Evolutionary conservation across 2,329 filamentous ascomycete genomes (phyloP).

Genomic region (Xylaria sp.): DNA sequence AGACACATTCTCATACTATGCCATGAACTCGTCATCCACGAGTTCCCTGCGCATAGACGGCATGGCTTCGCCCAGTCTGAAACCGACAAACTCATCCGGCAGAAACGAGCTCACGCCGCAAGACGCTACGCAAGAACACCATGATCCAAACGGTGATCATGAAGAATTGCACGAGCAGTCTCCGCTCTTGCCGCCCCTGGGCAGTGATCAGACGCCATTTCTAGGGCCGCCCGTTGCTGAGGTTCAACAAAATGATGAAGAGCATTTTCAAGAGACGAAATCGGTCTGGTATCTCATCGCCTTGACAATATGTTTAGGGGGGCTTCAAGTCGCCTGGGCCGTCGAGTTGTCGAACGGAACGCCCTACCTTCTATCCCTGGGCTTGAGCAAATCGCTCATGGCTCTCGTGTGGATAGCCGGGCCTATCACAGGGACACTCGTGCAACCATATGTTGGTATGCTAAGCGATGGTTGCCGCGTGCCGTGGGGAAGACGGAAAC

Average conservation of each 20-base stretch:
- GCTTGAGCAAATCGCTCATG: slow-evolving; percentile 76
- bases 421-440: slow-evolving; percentile 69
- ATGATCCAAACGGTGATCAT: slow-evolving; percentile 21
- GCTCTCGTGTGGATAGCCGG: slow-evolving; percentile 82
- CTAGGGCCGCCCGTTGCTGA: slow-evolving; percentile 31
- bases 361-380: slow-evolving; percentile 72
- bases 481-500: slow-evolving; percentile 71
- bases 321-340: slow-evolving; percentile 91
- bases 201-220: slow-evolving; percentile 35
- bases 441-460: slow-evolving; percentile 80
- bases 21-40: slow-evolving; percentile 39
- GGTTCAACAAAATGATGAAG: slow-evolving; percentile 29
- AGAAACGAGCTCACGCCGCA: slow-evolving; percentile 15
- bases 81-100: slow-evolving; percentile 19
- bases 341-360: slow-evolving; percentile 93
- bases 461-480: slow-evolving; percentile 72
- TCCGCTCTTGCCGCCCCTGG: slow-evolving; percentile 42
- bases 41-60: slow-evolving; percentile 18
- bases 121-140: slow-evolving; percentile 21
- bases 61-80: slow-evolving; percentile 28
- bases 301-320: slow-evolving; percentile 80
- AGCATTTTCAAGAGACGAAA: slow-evolving; percentile 61
- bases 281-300: slow-evolving; percentile 81
- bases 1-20: not conserved
- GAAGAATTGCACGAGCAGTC: slow-evolving; percentile 42